phyloP scores from a whole-genome alignment of 164 flowering plant species.

The Macadamia tetraphylla region DNA sequence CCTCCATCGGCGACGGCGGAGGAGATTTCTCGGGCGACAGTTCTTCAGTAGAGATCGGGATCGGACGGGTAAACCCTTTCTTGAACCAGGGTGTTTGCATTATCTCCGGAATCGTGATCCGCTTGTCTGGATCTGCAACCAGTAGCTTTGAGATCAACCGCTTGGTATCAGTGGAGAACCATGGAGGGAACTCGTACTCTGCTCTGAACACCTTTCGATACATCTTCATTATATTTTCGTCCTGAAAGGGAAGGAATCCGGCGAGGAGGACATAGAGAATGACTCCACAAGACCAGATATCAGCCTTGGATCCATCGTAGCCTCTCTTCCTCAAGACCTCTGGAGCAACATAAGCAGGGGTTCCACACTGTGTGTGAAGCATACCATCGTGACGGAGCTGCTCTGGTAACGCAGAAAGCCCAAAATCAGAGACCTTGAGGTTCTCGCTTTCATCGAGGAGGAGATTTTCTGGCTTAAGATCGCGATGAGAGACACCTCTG shows the following conservation, averaged over 20 bases:
- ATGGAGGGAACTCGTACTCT: slow-evolving; percentile 53
- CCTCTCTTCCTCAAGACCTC: slow-evolving; percentile 70
- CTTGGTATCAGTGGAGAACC: slow-evolving; percentile 57
- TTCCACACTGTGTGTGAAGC: slow-evolving; percentile 85
- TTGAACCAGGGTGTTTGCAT: slow-evolving; percentile 53
- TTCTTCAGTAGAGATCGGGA: slow-evolving; percentile 17
- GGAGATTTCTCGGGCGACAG: neutral
- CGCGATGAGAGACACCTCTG: slow-evolving; percentile 78
- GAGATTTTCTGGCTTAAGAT: slow-evolving; percentile 81
- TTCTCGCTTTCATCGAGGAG: slow-evolving; percentile 59
- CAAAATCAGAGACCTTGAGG: slow-evolving; percentile 76
- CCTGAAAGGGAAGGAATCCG: slow-evolving; percentile 72
- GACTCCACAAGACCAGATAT: slow-evolving; percentile 86
- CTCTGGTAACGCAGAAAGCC: slow-evolving; percentile 72
- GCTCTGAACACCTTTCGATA: slow-evolving; percentile 51
- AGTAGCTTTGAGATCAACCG: slow-evolving; percentile 45
- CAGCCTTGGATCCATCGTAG: slow-evolving; percentile 77
- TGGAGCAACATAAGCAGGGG: slow-evolving; percentile 87
- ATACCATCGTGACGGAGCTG: slow-evolving; percentile 56
- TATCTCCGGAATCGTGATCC: slow-evolving; percentile 46
- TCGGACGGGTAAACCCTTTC: slow-evolving; percentile 32
- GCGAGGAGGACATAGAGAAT: slow-evolving; percentile 62
- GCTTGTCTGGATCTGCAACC: slow-evolving; percentile 44
- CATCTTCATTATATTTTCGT: slow-evolving; percentile 67
- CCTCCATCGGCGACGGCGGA: neutral